A percentile compares a stretch with the other conserved stretches of the same genome.
Conservation (phyloP, 371 early-diverging fungal genomes). For the Mucor indicus region DNA sequence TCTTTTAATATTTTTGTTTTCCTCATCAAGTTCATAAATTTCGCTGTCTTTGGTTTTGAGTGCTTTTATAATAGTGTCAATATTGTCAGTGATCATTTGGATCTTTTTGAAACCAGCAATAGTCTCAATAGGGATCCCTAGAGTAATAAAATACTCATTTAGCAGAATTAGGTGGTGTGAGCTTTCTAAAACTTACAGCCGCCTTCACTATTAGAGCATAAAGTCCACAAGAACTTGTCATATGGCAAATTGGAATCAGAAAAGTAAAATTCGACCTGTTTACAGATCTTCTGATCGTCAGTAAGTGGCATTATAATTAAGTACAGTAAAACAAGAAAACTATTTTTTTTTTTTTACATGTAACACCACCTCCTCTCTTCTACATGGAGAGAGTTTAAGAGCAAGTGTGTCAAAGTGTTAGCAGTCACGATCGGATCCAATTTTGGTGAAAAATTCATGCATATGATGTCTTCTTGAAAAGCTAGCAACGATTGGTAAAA, state of each 20-base stretch:
- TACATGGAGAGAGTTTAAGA: too few relatives aligned
- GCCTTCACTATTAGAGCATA: conserved; percentile 47
- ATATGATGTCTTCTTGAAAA: too few relatives aligned
- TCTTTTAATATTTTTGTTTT: conserved; percentile 56
- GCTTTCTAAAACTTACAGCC: conserved; percentile 67
- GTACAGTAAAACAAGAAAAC: too few relatives aligned
- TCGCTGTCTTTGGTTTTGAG: conserved; percentile 48
- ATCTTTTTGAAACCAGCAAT: conserved; percentile 72
- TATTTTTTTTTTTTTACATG: too few relatives aligned
- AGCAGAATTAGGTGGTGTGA: too few relatives aligned
- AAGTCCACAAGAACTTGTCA: conserved; percentile 66
- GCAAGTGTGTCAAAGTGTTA: too few relatives aligned
- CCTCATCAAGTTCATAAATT: conserved; percentile 59
- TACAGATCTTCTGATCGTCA: conserved; percentile 53
- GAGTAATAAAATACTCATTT: too few relatives aligned
- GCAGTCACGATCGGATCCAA: too few relatives aligned
- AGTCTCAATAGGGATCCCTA: conserved; percentile 55
- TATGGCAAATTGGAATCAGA: conserved; percentile 73
- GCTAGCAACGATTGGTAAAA: too few relatives aligned
- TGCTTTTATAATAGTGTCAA: conserved; percentile 51
- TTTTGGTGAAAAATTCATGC: too few relatives aligned
- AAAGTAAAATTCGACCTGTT: conserved; percentile 81
- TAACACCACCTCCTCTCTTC: too few relatives aligned
- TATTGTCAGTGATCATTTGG: conserved; percentile 54
- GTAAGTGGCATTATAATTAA: conserved; percentile 19